Percentiles rank a stretch among this genome's conserved stretches.
Conservation (phyloP, 2,329 filamentous ascomycete genomes). For the Penicillium glabrum region DNA sequence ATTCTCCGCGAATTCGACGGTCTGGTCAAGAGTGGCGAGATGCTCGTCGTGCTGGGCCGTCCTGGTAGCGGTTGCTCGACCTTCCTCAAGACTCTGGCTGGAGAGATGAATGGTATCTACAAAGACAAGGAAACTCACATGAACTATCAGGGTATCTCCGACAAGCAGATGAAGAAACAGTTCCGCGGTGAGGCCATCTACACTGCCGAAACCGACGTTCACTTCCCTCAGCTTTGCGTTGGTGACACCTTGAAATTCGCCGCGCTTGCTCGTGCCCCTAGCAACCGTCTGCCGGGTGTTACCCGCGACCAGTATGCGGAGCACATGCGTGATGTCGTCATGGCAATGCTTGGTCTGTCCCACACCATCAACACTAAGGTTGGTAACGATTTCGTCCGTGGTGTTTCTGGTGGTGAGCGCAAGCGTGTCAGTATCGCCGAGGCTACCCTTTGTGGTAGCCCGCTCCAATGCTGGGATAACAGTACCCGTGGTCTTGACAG, state of each 20-base stretch:
- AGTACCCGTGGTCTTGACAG: slow-evolving; percentile 52
- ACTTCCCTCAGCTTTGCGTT: slow-evolving; percentile 76
- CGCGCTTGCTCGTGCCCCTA: slow-evolving; percentile 61
- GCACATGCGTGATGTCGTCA: slow-evolving; percentile 52
- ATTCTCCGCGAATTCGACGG: slow-evolving; percentile 67
- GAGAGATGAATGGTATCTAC: slow-evolving; percentile 78
- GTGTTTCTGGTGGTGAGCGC: slow-evolving; percentile 60
- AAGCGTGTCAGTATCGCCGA: slow-evolving; percentile 64
- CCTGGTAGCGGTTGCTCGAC: slow-evolving; percentile 68
- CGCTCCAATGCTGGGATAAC: slow-evolving; percentile 48
- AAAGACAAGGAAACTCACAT: slow-evolving; percentile 70
- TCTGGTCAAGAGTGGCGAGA: slow-evolving; percentile 57
- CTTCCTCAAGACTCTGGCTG: slow-evolving; percentile 79
- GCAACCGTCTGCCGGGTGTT: slow-evolving; percentile 40
- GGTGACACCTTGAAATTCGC: slow-evolving; percentile 79
- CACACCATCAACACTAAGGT: slow-evolving; percentile 53
- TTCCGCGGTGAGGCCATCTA: slow-evolving; percentile 87
- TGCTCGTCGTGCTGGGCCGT: slow-evolving; percentile 57
- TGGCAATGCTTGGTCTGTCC: slow-evolving; percentile 54
- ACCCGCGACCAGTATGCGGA: slow-evolving; percentile 45
- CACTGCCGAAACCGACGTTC: slow-evolving; percentile 79
- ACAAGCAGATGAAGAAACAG: slow-evolving; percentile 65
- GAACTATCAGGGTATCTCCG: slow-evolving; percentile 68
- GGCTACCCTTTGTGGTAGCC: slow-evolving; percentile 46
- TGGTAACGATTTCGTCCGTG: slow-evolving; percentile 56